A percentile compares a stretch with the other conserved stretches of the same genome.
phyloP scores from a whole-genome alignment of 176 grass and related monocot species.

The Raddia guianensis region DNA sequence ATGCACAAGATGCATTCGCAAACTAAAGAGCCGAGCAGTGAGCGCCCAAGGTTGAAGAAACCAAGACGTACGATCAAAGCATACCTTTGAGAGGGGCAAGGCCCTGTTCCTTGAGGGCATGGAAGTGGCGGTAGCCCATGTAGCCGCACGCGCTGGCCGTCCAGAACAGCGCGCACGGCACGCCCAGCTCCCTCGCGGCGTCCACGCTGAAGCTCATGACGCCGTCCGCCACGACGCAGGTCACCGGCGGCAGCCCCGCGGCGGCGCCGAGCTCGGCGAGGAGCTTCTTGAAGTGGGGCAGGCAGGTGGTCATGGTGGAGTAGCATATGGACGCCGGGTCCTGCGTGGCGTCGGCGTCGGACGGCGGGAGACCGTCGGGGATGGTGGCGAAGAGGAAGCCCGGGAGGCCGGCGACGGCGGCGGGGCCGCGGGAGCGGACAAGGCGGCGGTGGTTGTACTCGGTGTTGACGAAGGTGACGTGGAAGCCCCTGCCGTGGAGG shows the following conservation, averaged over 20 bases:
- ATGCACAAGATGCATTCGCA: not conserved
- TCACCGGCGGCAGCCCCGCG: conserved; percentile 7
- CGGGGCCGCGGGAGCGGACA: conserved; percentile 21
- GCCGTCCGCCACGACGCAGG: conserved; percentile 43
- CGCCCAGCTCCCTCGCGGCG: conserved; percentile 30
- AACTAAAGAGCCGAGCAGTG: not conserved
- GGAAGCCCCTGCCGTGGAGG: conserved; percentile 55
- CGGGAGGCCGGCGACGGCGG: not conserved
- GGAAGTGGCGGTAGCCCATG: conserved; percentile 56
- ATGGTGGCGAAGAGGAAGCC: conserved; percentile 52
- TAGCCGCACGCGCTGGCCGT: conserved; percentile 48
- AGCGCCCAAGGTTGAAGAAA: too few species aligned
- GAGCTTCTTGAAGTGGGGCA: conserved; percentile 38
- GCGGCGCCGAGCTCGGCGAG: conserved; percentile 17
- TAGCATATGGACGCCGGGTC: conserved; percentile 26
- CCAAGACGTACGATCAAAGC: not conserved
- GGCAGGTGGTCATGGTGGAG: conserved; percentile 42
- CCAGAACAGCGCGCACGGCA: conserved; percentile 50
- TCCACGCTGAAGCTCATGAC: conserved; percentile 51
- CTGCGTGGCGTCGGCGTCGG: conserved; percentile 51
- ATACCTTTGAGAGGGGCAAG: conserved; percentile 46
- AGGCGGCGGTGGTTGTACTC: conserved; percentile 62
- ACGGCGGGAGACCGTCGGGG: conserved; percentile 41
- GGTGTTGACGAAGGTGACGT: conserved; percentile 72
- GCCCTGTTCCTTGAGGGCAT: conserved; percentile 26